Evolutionary conservation across 2,329 filamentous ascomycete species (phyloP).

Genomic region (Hypoxylon sp.): DNA sequence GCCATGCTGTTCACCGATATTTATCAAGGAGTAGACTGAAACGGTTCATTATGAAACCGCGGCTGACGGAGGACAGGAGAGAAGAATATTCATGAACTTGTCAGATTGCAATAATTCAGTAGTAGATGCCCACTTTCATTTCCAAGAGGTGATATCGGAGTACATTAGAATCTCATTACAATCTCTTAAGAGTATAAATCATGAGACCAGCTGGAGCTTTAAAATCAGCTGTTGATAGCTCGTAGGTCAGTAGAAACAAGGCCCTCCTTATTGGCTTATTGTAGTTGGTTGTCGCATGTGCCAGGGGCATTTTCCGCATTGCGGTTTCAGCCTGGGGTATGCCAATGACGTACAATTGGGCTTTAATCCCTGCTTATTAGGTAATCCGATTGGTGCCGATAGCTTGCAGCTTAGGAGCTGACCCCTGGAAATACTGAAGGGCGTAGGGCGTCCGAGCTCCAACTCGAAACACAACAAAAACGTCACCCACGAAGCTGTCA

Average conservation of each 20-base stretch:
- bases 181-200: not conserved
- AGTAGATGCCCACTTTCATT: not conserved
- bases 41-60: not conserved
- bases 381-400: constrained; percentile 12
- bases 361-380: constrained; percentile 7
- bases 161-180: not conserved
- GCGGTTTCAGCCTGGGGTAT: constrained; percentile 36
- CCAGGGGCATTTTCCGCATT: not conserved
- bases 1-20: constrained; percentile 30
- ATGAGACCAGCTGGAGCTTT: not conserved
- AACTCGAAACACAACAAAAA: constrained; percentile 36
- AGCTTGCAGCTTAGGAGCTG: constrained; percentile 1
- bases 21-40: not conserved
- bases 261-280: constrained; percentile 7
- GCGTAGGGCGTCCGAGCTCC: constrained; percentile 32
- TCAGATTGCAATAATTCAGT: not conserved
- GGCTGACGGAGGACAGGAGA: not conserved
- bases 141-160: not conserved
- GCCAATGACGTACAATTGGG: constrained; percentile 23
- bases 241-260: constrained; percentile 11
- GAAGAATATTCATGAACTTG: not conserved
- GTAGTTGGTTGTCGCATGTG: not conserved
- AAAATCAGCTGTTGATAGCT: not conserved
- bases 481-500: constrained; percentile 32
- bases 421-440: constrained; percentile 15